A percentile compares a stretch with the other conserved stretches of the same genome.
These are phyloP conservation scores for Hyphochytrium catenoides DNA, from an alignment of 352 stramenopile genomes.

Conservation along the genomic window DNA sequence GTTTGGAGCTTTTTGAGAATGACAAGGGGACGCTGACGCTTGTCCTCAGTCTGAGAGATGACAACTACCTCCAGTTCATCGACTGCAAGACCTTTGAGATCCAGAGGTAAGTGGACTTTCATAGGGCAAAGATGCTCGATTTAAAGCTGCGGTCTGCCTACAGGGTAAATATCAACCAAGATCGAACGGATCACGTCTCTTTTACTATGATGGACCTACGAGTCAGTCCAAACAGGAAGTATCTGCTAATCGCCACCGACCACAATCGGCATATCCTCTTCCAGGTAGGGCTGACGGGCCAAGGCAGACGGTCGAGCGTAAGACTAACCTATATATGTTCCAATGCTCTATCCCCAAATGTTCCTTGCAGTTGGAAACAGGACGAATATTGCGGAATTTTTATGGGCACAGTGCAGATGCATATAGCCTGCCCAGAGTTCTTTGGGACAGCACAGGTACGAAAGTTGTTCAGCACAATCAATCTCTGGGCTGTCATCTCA, in stretches of 20 bases:
- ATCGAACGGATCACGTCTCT: conserved; percentile 55
- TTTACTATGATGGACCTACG: conserved; percentile 61
- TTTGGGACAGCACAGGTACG: no score
- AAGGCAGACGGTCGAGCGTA: neutral
- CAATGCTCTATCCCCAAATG: conserved; percentile 1
- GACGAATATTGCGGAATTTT: conserved; percentile 35
- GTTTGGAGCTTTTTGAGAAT: conserved; percentile 19
- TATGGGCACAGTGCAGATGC: conserved; percentile 50
- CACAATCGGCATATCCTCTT: conserved; percentile 54
- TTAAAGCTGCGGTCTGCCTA: conserved; percentile 1
- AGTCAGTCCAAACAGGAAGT: conserved; percentile 37
- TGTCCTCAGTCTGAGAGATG: conserved; percentile 33
- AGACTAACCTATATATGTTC: neutral
- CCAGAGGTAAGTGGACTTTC: conserved; percentile 17
- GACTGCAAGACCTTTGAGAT: conserved; percentile 48
- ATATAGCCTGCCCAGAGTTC: conserved; percentile 40
- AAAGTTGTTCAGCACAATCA: no score
- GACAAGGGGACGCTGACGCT: conserved; percentile 16
- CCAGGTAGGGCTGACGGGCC: conserved; percentile 12
- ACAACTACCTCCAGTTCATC: conserved; percentile 60
- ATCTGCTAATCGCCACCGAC: conserved; percentile 45
- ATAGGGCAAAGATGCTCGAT: neutral
- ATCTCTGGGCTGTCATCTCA: no score
- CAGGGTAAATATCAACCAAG: conserved; percentile 59
- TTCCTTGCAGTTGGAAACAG: conserved; percentile 21